Base-by-base conservation (phyloP, 768 basidiomycete genomes). In the Leucosporidium creatinivorum region DNA sequence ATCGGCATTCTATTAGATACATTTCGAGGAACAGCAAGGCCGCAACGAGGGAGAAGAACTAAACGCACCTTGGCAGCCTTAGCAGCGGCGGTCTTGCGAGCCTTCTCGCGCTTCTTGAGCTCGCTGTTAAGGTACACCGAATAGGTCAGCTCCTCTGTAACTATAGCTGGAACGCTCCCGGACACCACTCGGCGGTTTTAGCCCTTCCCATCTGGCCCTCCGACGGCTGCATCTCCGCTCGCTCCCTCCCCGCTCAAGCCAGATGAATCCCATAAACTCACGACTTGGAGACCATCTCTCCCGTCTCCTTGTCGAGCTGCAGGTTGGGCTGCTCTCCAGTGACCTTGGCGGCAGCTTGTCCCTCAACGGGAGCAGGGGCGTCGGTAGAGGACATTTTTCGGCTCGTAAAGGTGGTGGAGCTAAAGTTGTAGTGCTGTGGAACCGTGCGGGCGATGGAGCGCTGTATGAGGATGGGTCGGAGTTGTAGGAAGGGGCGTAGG, bases 271-370 rank as follows among this genome's bases (percentile, higher is more conserved):
- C n/a, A 23, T 31, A 52, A 25, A 83, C 87, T 67, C 62, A 94
- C 94, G 84, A 84, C 85, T 99, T 99, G 80, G 92, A 96, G 76
- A 99, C 86, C 87, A 96, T 84, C 80, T 98, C 93, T 47, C 93
- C 93, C 0, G 94, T 96, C 70, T 92, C 84, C 51, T 77, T 77
- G 72, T 81, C 81, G 73, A 78, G 78, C 69, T 78, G 79, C 23
- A 79, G 73, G 69, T 73, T 73, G 10, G 71, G 70, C 1, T 60
- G 66, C 31, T 51, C 63, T n/a, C 31, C 60, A 1, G 65, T 39
- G 5, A 39, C 57, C 21, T 49, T 23, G 33, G 58, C 50, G 25
- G 47, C 36, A 15, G 18, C 17, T 50, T 28, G 23, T 59, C 58
- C 51, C 30, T 67, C 57, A 28, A 44, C 66, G 60, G 69, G 66